phyloP scores from a whole-genome alignment of 2,329 filamentous ascomycete species.

The Penicillium oxalicum region DNA sequence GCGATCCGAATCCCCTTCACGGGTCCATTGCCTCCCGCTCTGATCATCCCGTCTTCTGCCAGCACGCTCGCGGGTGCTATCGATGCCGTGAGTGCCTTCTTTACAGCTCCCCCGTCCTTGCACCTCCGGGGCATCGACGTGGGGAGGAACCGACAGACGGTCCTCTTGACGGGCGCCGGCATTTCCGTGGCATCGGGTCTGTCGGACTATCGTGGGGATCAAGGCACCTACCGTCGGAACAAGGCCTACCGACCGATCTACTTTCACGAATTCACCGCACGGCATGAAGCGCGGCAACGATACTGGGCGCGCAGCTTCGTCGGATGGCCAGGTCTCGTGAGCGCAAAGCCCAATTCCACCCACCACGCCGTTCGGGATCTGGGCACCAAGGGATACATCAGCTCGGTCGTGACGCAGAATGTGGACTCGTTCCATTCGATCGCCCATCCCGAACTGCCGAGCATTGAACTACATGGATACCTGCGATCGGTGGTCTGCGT shows the following conservation, averaged over 20 bases:
- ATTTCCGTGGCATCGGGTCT: constrained; percentile 90
- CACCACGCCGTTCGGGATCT: constrained; percentile 73
- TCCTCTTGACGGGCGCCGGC: constrained; percentile 74
- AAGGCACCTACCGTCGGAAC: constrained; percentile 90
- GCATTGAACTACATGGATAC: constrained; percentile 87
- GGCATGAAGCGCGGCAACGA: constrained; percentile 77
- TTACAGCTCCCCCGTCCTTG: constrained; percentile 55
- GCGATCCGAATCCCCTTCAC: constrained; percentile 89
- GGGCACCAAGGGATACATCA: constrained; percentile 64
- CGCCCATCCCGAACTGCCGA: constrained; percentile 68
- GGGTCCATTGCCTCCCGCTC: constrained; percentile 68
- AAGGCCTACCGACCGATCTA: constrained; percentile 87
- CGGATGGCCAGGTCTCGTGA: constrained; percentile 77
- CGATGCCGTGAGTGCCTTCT: constrained; percentile 69
- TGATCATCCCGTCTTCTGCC: constrained; percentile 67
- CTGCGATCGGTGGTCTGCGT: constrained; percentile 75
- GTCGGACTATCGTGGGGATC: constrained; percentile 82
- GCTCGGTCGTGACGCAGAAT: constrained; percentile 84
- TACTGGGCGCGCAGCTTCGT: constrained; percentile 96
- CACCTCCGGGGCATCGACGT: constrained; percentile 42
- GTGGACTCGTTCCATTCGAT: constrained; percentile 87
- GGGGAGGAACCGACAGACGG: constrained; percentile 50
- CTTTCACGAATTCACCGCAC: constrained; percentile 77
- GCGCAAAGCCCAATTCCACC: constrained; percentile 70
- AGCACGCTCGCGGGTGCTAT: constrained; percentile 66